A percentile compares a stretch with the other conserved stretches of the same genome.
phyloP scores from a whole-genome alignment of 768 basidiomycete species.

The Tricholoma terreum region DNA sequence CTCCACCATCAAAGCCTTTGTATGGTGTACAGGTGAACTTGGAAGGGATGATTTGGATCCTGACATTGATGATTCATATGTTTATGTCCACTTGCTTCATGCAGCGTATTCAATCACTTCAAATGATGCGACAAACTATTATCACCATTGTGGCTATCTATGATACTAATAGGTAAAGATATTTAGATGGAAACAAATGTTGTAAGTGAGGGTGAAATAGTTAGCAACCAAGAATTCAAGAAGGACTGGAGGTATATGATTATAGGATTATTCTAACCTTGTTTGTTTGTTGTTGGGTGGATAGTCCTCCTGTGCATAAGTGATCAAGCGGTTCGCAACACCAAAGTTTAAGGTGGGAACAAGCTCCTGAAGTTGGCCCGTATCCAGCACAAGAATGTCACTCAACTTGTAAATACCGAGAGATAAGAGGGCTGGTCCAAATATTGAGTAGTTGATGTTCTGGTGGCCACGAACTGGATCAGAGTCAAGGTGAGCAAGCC shows the following conservation, averaged over 20 bases:
- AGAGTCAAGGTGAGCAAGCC: not conserved
- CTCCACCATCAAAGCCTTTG: slow-evolving; percentile 23
- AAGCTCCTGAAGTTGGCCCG: no score
- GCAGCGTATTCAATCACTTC: slow-evolving; percentile 19
- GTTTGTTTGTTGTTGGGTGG: not conserved
- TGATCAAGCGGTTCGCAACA: no score
- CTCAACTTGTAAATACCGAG: not conserved
- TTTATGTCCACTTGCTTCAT: slow-evolving; percentile 17
- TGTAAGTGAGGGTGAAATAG: not conserved
- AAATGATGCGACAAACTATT: slow-evolving; percentile 19
- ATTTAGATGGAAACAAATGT: not conserved
- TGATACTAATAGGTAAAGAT: not conserved
- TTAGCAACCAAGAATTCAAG: no score
- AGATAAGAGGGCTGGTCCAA: not conserved
- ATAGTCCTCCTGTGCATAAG: not conserved
- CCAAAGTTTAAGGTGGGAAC: no score
- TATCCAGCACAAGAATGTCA: no score
- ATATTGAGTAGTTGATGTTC: not conserved
- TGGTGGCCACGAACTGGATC: not conserved
- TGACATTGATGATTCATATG: slow-evolving; percentile 14
- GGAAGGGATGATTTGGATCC: slow-evolving; percentile 8
- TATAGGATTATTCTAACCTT: not conserved
- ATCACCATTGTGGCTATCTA: slow-evolving; percentile 18
- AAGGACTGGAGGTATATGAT: not conserved
- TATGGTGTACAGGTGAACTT: slow-evolving; percentile 15